Percentiles rank a stretch among this genome's conserved stretches.
Evolutionary conservation across 768 basidiomycete genomes (phyloP).

Genomic region (Leccinellum luteum): DNA sequence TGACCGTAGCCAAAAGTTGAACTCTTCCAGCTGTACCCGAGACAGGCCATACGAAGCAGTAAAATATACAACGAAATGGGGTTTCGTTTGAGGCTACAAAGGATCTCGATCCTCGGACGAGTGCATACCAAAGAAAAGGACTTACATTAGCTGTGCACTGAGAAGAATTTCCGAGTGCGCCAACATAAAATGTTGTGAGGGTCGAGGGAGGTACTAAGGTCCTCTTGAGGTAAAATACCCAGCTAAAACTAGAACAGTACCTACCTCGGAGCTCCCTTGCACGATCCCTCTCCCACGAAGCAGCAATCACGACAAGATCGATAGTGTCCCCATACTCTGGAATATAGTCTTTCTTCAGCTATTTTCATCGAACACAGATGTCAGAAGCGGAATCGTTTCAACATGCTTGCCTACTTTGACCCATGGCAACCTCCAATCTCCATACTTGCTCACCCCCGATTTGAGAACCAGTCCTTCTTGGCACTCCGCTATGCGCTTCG

Average conservation of each 20-base stretch:
- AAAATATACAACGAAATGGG: slow-evolving; percentile 74
- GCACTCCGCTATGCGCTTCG: slow-evolving; percentile 46
- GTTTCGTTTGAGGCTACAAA: slow-evolving; percentile 41
- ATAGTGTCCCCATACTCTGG: slow-evolving; percentile 77
- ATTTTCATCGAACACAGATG: not conserved
- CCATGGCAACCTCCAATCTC: slow-evolving; percentile 67
- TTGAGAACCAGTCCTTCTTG: slow-evolving; percentile 81
- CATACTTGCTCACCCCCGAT: slow-evolving; percentile 64
- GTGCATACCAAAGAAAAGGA: not conserved
- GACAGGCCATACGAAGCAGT: slow-evolving; percentile 72
- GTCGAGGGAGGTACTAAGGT: slow-evolving; percentile 62
- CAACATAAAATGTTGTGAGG: slow-evolving; percentile 81
- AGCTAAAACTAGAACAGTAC: slow-evolving; percentile 4
- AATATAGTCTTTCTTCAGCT: slow-evolving; percentile 86
- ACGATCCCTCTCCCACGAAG: slow-evolving; percentile 75
- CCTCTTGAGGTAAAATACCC: not conserved
- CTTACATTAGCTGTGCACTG: slow-evolving; percentile 41
- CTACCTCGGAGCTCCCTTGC: slow-evolving; percentile 74
- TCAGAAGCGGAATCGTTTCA: slow-evolving; percentile 14
- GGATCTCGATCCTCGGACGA: not conserved
- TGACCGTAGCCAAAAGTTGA: slow-evolving; percentile 60
- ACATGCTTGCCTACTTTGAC: slow-evolving; percentile 54
- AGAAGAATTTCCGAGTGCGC: slow-evolving; percentile 53
- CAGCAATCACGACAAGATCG: slow-evolving; percentile 76
- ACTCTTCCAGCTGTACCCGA: slow-evolving; percentile 63